Conservation (phyloP, 2,329 filamentous ascomycete genomes). For the Thermothelomyces thermophilus region DNA sequence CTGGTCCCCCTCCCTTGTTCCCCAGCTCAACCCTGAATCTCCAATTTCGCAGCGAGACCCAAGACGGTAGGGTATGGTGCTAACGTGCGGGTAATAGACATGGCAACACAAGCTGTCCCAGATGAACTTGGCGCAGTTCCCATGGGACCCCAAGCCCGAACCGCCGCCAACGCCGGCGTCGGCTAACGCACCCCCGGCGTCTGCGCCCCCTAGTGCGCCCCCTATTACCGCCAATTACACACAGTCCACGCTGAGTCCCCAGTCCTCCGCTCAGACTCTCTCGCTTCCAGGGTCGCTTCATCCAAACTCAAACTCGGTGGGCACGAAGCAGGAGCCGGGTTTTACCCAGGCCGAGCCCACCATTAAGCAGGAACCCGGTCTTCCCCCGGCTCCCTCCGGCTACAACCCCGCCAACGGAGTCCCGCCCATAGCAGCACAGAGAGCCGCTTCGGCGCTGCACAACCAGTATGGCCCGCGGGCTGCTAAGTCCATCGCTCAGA, state of each 20-base stretch:
- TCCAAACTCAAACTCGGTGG: conserved; percentile 29
- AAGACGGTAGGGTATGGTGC: neutral
- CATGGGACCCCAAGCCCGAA: conserved; percentile 86
- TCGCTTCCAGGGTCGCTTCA: conserved; percentile 26
- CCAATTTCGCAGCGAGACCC: neutral
- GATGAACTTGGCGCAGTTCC: conserved; percentile 79
- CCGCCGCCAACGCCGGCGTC: conserved; percentile 38
- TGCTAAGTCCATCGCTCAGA: conserved; percentile 51
- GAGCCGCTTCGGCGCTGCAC: conserved; percentile 52
- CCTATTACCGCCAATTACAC: conserved; percentile 27
- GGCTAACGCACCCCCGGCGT: conserved; percentile 28
- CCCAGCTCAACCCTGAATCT: conserved; percentile 1
- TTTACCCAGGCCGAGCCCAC: conserved; percentile 39
- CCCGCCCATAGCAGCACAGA: conserved; percentile 40
- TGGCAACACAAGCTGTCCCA: conserved; percentile 90
- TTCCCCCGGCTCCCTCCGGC: conserved; percentile 29
- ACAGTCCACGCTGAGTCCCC: conserved; percentile 33
- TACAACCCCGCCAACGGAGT: conserved; percentile 31
- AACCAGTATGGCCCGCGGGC: conserved; percentile 57
- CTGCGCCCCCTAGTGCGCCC: conserved; percentile 21
- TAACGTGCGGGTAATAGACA: conserved; percentile 50
- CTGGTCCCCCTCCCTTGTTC: neutral
- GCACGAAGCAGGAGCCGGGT: conserved; percentile 23
- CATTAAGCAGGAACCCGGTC: conserved; percentile 43
- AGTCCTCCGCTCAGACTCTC: conserved; percentile 25